Conservation (phyloP, 1,139 yeast species). For the Kluyveromyces sp. region DNA sequence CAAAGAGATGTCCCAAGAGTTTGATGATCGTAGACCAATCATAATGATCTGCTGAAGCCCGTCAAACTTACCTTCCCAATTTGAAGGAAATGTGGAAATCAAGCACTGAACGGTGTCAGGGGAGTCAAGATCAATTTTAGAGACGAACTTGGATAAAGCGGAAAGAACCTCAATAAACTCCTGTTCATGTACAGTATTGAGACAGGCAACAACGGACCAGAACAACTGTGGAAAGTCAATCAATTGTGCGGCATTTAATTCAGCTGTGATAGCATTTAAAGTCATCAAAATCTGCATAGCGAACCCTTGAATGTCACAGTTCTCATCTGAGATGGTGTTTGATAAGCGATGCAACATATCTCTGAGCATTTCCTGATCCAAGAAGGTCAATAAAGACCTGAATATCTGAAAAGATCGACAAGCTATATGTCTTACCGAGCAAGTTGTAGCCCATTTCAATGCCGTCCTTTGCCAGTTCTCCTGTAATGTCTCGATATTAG, state of each 20-base stretch:
- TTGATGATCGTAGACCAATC: constrained; percentile 76
- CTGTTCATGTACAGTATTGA: constrained; percentile 84
- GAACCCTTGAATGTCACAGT: constrained; percentile 88
- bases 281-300: constrained; percentile 98
- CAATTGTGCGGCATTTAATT: constrained; percentile 66
- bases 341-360: constrained; percentile 93
- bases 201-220: constrained; percentile 93
- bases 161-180: constrained; percentile 86
- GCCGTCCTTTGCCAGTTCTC: constrained; percentile 82
- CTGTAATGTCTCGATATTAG: constrained; percentile 49
- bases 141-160: constrained; percentile 71
- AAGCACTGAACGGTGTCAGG: constrained; percentile 80
- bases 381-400: constrained; percentile 66
- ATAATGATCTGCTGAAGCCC: constrained; percentile 76
- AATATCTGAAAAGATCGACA: constrained; percentile 93
- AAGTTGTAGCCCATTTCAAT: constrained; percentile 90
- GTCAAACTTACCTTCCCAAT: constrained; percentile 92
- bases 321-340: constrained; percentile 85
- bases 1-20: constrained; percentile 72
- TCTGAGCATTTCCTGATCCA: constrained; percentile 83
- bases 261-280: constrained; percentile 82
- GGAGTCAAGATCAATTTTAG: constrained; percentile 80
- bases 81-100: constrained; percentile 82
- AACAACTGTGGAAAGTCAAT: constrained; percentile 88
- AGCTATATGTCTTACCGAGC: constrained; percentile 95